Base-by-base conservation (phyloP, 768 basidiomycete genomes). In the Kwoniella mangroviensis region DNA sequence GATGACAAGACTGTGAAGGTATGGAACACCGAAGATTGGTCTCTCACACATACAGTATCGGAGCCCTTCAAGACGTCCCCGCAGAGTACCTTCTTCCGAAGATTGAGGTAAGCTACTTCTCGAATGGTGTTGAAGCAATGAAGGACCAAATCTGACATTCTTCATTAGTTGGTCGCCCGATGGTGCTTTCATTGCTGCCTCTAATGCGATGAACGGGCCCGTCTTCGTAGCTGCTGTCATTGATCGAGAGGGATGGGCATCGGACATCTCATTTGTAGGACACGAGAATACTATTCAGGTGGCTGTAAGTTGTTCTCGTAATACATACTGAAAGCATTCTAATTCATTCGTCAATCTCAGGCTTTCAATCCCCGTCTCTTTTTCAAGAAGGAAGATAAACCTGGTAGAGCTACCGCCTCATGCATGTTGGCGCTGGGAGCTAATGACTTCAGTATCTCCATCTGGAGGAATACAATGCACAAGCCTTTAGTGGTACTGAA, bases 171-270 rank as follows among this genome's bases (percentile, higher is more conserved):
- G 97, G 97, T 98, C 95, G 0, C 97, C 97, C 2, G 97, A 98
- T 79, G 97, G 97, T n/a, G 92, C 96, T 2, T 94, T 97, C 80
- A 93, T 99, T 69, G 97, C 94, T 4, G 93, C 95, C 1, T 96
- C 96, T 1, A 98, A 98, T 79, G 94, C 95, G 1, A 98, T 94
- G 62, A 98, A 98, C 81, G 95, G 95, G 21, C 94, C 94, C 67
- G 95, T 98, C 6, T 99, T 98, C 81, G 96, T 98, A 54, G 97
- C 96, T 2, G 93, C 94, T 7, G 94, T 98, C 24, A 95, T 99
- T 71, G 90, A 92, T 0, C 87, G 95, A 41, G 87, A 90, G 12
- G 71, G 62, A 13, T 98, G 94, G 93, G 90, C 90, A 3, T 91
- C 92, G 5, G 92, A 96, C 71, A 94, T 95, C 59, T 94, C 92